phyloP scores from a whole-genome alignment of 345 rosid species.

The Hibiscus tridactylites region DNA sequence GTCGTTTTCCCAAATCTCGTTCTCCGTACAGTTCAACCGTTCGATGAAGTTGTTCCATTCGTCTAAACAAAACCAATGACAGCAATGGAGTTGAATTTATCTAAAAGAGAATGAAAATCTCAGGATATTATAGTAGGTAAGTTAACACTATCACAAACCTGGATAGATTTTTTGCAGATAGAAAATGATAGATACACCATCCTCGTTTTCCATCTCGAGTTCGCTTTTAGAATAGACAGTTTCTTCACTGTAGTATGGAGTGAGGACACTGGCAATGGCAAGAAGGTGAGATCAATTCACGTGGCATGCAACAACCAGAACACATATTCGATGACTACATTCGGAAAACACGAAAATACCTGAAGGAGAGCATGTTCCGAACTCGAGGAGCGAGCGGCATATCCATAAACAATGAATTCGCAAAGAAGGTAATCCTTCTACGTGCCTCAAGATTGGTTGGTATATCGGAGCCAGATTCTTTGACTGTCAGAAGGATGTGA shows the following conservation, averaged over 20 bases:
- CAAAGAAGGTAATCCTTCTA: slow-evolving; percentile 84
- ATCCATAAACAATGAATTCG: slow-evolving; percentile 93
- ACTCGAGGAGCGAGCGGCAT: slow-evolving; percentile 95
- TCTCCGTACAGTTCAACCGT: slow-evolving; percentile 67
- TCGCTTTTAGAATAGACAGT: slow-evolving; percentile 86
- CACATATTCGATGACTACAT: not conserved
- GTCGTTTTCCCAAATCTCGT: slow-evolving; percentile 74
- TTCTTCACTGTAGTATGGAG: slow-evolving; percentile 97
- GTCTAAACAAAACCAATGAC: slow-evolving; percentile 35
- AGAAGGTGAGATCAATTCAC: not conserved
- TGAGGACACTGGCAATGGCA: slow-evolving; percentile 58
- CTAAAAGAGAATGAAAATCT: slow-evolving; percentile 1
- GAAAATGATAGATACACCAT: slow-evolving; percentile 85
- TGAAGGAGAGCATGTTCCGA: slow-evolving; percentile 93
- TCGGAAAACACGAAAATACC: slow-evolving; percentile 26
- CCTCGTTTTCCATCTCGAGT: slow-evolving; percentile 95
- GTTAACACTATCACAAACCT: slow-evolving; percentile 34
- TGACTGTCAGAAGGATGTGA: slow-evolving; percentile 80
- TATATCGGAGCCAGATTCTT: slow-evolving; percentile 81
- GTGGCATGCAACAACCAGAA: not conserved
- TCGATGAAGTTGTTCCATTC: slow-evolving; percentile 98
- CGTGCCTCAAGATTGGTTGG: slow-evolving; percentile 96
- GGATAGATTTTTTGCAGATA: slow-evolving; percentile 95
- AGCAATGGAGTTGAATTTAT: not conserved
- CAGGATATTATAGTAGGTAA: not conserved